A percentile compares a stretch with the other conserved stretches of the same genome.
Conservation (phyloP, 495 filamentous ascomycete species). For the Neurospora sp. region DNA sequence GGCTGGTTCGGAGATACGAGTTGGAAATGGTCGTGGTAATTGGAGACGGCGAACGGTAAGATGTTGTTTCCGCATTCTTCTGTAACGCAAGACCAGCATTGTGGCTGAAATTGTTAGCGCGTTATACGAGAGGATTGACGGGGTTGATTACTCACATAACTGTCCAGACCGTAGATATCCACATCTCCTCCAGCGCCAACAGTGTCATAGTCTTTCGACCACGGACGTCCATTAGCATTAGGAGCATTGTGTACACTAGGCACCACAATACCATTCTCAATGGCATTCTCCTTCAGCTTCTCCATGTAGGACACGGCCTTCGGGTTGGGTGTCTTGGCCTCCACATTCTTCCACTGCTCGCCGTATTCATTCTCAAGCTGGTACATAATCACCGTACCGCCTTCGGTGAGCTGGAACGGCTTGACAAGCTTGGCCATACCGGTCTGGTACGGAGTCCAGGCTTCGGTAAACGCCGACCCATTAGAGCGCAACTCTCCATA, state of each 20-base stretch:
- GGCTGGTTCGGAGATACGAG: slow-evolving; percentile 25
- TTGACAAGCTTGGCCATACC: slow-evolving; percentile 39
- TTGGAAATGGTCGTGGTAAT: slow-evolving; percentile 13
- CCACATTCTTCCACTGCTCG: slow-evolving; percentile 39
- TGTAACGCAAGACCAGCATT: slow-evolving; percentile 51
- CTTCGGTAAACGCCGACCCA: slow-evolving; percentile 45
- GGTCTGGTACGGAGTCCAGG: slow-evolving; percentile 43
- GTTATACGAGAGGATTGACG: accelerated
- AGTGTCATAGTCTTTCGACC: slow-evolving; percentile 38
- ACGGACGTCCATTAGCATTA: slow-evolving; percentile 20
- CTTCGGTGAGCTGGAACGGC: slow-evolving; percentile 44
- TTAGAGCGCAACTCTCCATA: slow-evolving; percentile 49
- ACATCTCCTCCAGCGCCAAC: slow-evolving; percentile 41
- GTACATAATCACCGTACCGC: slow-evolving; percentile 42
- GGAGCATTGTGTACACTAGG: slow-evolving; percentile 46
- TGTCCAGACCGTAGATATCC: slow-evolving; percentile 48
- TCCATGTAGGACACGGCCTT: slow-evolving; percentile 47
- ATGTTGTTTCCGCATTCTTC: slow-evolving; percentile 41
- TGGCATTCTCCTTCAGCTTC: slow-evolving; percentile 37
- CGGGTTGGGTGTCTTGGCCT: slow-evolving; percentile 36
- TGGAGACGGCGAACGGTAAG: slow-evolving; percentile 14
- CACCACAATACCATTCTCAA: slow-evolving; percentile 43
- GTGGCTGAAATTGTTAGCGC: slow-evolving; percentile 20
- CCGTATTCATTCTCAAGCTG: slow-evolving; percentile 57
- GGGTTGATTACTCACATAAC: slow-evolving; percentile 22